Percentiles rank a stretch among this genome's conserved stretches.
Conservation (phyloP, 148 eudicot species). For the Cornus suecica region DNA sequence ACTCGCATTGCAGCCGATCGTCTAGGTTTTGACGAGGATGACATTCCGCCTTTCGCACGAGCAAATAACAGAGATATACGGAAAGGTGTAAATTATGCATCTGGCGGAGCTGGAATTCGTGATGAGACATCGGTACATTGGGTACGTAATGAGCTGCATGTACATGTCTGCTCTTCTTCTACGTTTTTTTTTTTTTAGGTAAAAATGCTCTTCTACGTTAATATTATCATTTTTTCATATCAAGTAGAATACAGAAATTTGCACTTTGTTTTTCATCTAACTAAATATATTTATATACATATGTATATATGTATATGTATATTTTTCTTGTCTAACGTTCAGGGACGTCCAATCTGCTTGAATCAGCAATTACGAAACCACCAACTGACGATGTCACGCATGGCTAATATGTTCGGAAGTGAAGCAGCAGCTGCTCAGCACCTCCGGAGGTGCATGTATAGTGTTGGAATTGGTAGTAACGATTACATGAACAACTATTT, state of each 20-base stretch:
- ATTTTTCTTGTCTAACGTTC: too few relatives aligned
- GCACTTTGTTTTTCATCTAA: too few relatives aligned
- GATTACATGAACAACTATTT: conserved; percentile 63
- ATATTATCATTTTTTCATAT: too few relatives aligned
- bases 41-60: conserved; percentile 10
- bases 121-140: conserved; percentile 9
- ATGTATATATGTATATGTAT: too few relatives aligned
- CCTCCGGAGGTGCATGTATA: conserved; percentile 43
- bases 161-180: too few relatives aligned
- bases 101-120: conserved; percentile 16
- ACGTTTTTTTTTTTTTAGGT: too few relatives aligned
- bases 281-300: too few relatives aligned
- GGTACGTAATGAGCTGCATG: conserved; percentile 1
- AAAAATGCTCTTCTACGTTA: too few relatives aligned
- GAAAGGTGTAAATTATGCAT: conserved; percentile 24
- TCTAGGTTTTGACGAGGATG: conserved; percentile 13
- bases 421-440: conserved; percentile 15
- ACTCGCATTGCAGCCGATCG: background rate
- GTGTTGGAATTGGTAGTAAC: conserved; percentile 49
- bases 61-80: background rate
- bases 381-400: conserved; percentile 6
- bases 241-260: too few relatives aligned
- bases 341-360: conserved; percentile 54
- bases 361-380: conserved; percentile 42
- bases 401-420: conserved; percentile 13